Conservation (phyloP, 139 green algal species). For the Nannochloris sp. region DNA sequence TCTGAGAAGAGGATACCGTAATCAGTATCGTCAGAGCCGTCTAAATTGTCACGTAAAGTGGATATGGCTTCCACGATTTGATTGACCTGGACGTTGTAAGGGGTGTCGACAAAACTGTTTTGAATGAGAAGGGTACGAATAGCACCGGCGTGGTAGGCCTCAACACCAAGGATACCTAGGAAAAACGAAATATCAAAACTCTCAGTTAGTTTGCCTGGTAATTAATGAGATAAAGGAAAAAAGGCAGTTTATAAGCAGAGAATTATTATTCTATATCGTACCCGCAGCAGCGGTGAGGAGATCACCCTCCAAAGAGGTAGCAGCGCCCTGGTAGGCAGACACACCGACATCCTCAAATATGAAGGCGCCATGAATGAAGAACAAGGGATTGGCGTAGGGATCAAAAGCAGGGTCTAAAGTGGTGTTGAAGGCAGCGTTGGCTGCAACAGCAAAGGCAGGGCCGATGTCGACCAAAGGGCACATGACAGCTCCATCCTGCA, state of each 20-base stretch:
- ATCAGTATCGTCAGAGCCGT: slow-evolving; percentile 14
- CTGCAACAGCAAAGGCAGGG: slow-evolving; percentile 27
- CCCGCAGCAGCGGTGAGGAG: slow-evolving; percentile 25
- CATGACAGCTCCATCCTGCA: background rate
- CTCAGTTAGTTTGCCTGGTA: no score
- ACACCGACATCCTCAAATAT: slow-evolving; percentile 58
- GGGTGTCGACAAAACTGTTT: background rate
- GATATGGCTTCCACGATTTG: slow-evolving; percentile 29
- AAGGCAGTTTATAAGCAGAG: background rate
- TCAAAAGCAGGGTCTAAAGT: slow-evolving; percentile 32
- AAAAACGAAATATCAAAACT: no score
- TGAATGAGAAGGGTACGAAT: slow-evolving; percentile 24
- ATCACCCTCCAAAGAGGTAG: slow-evolving; percentile 9
- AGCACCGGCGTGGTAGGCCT: slow-evolving; percentile 48
- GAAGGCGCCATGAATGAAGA: slow-evolving; percentile 50
- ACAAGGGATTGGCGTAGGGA: slow-evolving; percentile 37
- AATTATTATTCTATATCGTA: background rate
- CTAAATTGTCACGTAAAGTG: slow-evolving; percentile 23
- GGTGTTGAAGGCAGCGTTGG: slow-evolving; percentile 27
- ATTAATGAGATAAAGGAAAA: background rate
- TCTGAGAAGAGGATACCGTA: background rate
- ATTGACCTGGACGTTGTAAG: background rate
- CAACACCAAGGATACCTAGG: slow-evolving; percentile 34
- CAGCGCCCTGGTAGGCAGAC: slow-evolving; percentile 35
- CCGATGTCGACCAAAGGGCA: slow-evolving; percentile 33